phyloP scores from a whole-genome alignment of 2,329 filamentous ascomycete genomes.

The Eutypella sp. region DNA sequence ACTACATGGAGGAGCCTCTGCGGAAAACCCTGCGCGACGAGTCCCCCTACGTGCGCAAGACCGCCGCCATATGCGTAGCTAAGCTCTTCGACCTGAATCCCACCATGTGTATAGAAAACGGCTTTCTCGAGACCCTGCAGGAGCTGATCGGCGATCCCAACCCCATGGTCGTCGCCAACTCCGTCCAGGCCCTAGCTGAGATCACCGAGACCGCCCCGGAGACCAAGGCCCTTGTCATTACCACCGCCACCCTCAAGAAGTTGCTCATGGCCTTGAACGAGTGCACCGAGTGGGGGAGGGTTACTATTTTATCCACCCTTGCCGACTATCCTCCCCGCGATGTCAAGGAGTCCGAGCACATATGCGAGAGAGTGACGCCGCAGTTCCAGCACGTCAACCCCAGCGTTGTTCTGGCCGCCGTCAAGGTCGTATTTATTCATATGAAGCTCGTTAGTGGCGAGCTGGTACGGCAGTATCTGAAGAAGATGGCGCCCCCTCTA shows the following conservation, averaged over 20 bases:
- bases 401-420: slow-evolving; percentile 92
- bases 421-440: slow-evolving; percentile 96
- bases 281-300: slow-evolving; percentile 96
- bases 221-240: slow-evolving; percentile 80
- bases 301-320: slow-evolving; percentile 85
- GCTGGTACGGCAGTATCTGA: slow-evolving; percentile 77
- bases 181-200: slow-evolving; percentile 86
- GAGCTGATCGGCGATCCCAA: slow-evolving; percentile 97
- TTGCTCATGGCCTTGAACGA: slow-evolving; percentile 94
- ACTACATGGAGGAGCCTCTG: slow-evolving; percentile 98
- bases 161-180: slow-evolving; percentile 98
- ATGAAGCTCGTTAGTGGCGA: slow-evolving; percentile 82
- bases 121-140: slow-evolving; percentile 88
- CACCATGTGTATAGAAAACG: slow-evolving; percentile 89
- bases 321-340: slow-evolving; percentile 85
- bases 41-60: slow-evolving; percentile 97
- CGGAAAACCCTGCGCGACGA: slow-evolving; percentile 95
- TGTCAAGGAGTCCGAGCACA: slow-evolving; percentile 94
- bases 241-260: slow-evolving; percentile 81
- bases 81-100: slow-evolving; percentile 97
- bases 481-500: slow-evolving; percentile 97
- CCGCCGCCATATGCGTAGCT: slow-evolving; percentile 93
- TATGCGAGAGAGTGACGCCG: slow-evolving; percentile 91
- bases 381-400: slow-evolving; percentile 99
- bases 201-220: slow-evolving; percentile 89